Evolutionary conservation across 2,329 filamentous ascomycete genomes (phyloP).

Genomic region (Phialophora expanda): DNA sequence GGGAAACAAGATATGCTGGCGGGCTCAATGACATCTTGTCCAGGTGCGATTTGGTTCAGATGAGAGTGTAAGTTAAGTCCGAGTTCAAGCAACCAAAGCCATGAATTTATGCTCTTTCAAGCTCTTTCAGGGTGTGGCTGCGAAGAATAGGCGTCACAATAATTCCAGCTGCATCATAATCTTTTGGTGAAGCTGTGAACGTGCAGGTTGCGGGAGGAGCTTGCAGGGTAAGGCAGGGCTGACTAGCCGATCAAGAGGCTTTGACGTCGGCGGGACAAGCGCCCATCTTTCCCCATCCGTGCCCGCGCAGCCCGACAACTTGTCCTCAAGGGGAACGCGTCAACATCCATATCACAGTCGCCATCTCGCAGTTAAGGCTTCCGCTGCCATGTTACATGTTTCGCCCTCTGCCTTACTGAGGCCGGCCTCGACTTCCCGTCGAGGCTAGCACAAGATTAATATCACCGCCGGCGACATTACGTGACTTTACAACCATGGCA

Average conservation of each 20-base stretch:
- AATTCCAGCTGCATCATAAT: conserved; percentile 5
- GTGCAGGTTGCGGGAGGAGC: conserved; percentile 11
- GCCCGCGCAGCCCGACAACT: conserved; percentile 17
- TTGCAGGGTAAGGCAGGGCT: conserved; percentile 12
- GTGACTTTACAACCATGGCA: conserved; percentile 24
- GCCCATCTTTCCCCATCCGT: conserved; percentile 11
- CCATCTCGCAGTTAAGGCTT: background rate
- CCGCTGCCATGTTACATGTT: conserved; percentile 17
- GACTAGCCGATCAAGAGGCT: conserved; percentile 3
- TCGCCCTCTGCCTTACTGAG: background rate
- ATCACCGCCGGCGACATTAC: background rate
- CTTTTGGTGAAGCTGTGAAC: conserved; percentile 9
- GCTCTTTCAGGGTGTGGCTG: background rate
- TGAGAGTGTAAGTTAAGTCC: conserved; percentile 4
- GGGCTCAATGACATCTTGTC: conserved; percentile 75
- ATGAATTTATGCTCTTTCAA: conserved; percentile 3
- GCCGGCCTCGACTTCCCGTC: background rate
- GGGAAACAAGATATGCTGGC: conserved; percentile 81
- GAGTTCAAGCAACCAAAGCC: conserved; percentile 9
- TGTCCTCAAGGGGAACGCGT: conserved; percentile 27
- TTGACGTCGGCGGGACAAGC: conserved; percentile 19
- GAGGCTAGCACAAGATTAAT: background rate
- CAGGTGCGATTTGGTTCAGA: background rate
- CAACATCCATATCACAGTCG: conserved; percentile 17
- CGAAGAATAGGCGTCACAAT: background rate